These are phyloP conservation scores for Coprinopsis strossmayeri DNA, from an alignment of 768 basidiomycete genomes.

Conservation along the genomic window DNA sequence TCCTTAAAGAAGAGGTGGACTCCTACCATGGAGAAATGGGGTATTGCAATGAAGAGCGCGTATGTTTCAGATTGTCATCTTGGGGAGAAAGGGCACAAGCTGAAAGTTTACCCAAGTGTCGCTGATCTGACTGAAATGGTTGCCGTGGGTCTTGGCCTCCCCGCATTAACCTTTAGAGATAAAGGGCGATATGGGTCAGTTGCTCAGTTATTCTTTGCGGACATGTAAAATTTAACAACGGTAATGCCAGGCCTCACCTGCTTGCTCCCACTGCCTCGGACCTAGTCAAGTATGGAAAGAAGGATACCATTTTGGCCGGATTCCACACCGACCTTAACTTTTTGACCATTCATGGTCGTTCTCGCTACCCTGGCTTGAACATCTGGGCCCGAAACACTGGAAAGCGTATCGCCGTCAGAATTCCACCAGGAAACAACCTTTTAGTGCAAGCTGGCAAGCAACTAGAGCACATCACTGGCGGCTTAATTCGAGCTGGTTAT, in stretches of 20 bases:
- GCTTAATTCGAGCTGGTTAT: conserved; percentile 86
- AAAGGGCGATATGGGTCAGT: conserved; percentile 82
- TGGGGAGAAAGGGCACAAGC: neutral
- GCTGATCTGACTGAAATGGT: conserved; percentile 85
- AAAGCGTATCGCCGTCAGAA: conserved; percentile 80
- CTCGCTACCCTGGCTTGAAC: conserved; percentile 80
- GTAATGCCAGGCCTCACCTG: conserved; percentile 59
- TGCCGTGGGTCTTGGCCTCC: conserved; percentile 75
- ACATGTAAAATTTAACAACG: conserved; percentile 4
- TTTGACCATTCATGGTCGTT: conserved; percentile 85
- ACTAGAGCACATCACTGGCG: conserved; percentile 79
- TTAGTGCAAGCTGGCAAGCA: conserved; percentile 96
- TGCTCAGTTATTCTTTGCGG: neutral
- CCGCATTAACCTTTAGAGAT: conserved; percentile 60
- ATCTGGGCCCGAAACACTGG: conserved; percentile 96
- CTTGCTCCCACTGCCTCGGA: conserved; percentile 94
- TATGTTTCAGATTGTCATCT: conserved; percentile 29
- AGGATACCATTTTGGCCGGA: conserved; percentile 84
- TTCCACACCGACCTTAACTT: conserved; percentile 96
- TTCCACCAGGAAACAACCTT: conserved; percentile 75
- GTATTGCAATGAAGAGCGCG: conserved; percentile 82
- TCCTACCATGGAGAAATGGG: conserved; percentile 79
- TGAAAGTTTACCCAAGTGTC: conserved; percentile 43
- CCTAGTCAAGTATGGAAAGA: conserved; percentile 67
- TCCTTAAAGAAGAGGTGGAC: conserved; percentile 60